Evolutionary conservation across 2,329 filamentous ascomycete species (phyloP), one percentile per base, ranked within the genome.

Genomic region (Chaetomium sp.): DNA sequence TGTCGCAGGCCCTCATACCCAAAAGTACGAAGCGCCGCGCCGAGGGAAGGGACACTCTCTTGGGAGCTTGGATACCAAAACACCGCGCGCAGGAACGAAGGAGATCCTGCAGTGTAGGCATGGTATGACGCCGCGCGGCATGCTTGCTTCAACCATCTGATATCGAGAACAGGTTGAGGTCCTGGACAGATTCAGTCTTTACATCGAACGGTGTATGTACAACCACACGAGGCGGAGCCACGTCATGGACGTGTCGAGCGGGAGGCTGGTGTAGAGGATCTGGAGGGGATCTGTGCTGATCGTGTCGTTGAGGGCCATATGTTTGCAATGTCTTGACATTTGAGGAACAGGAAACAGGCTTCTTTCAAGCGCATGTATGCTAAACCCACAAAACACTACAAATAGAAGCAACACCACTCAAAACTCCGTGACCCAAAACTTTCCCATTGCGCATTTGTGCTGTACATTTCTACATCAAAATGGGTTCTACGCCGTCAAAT

Each of bases 401-500:
- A 54, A 42, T 16, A 51, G 38, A 59, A n/a, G 31, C 47, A 55
- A 62, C 33, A 25, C 51, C 35, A 53, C 49, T 55, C 35, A 33
- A 21, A 45, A 63, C 62, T 60, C 35, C 56, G 21, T 64, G 21
- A 29, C 27, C 42, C 35, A 33, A 13, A 23, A n/a, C 35, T 9
- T 38, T n/a, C 51, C 38, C 29, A 12, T 57, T 56, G 50, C 53
- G 47, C 25, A 19, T 19, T 58, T 55, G 35, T 21, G 27, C 19
- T 47, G 62, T 38, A 38, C 21, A 53, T 59, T 62, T 51, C 27
- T 65, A 61, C 57, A 51, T 63, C 42, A 63, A 67, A 68, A 62
- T 61, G 58, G 51, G 59, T 42, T 42, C 62, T 57, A 64, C 38
- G 58, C 58, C 55, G n/a, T 55, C 23, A 62, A 60, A 57, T 58